Evolutionary conservation across 345 rosid species (phyloP), one percentile per base, ranked within the genome.

Genomic region (Pistacia integerrima): DNA sequence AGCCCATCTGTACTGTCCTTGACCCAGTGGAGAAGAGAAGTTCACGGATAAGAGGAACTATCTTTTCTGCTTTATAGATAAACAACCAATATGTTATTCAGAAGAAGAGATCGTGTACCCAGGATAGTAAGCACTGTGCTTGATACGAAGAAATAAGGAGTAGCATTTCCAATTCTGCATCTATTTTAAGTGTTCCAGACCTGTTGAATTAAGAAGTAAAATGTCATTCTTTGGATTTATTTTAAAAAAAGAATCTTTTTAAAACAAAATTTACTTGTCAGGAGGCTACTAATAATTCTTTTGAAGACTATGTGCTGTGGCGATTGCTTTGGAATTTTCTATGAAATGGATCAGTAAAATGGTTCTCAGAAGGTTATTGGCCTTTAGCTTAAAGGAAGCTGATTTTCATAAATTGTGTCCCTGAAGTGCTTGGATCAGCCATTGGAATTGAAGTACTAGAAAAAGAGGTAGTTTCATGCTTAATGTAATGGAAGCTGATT

Each of bases 281-380:
- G 8, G 46, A 35, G 67, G 35, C 20, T 14, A 16, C 0, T 52
- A n/a, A 11, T 52, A 11, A 52, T 13, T 52, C 16, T 11, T 52
- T 52, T 11, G 52, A 16, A 52, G 16, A 11, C 56, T 3, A 13
- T 49, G 52, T 2, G 2, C 3, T 52, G 3, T 22, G 65, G 13
- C 22, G n/a, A 33, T 36, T 70, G 62, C 20, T 71, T 72, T 2
- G 63, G 8, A 38, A 12, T 59, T 72, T 71, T 58, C 38, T 41
- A 18, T 8, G 48, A 30, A 30, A 49, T 73, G 17, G 17, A 17
- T 46, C 10, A 28, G 44, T 25, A 44, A 4, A 72, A 12, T 44
- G 8, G 67, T 59, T 58, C 65, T 58, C 38, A n/a, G n/a, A n/a
- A 7, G 35, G 9, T 30, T 10, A 62, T 28, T 18, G 54, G 35